These are phyloP conservation scores for Lachnum nothofagi DNA, from an alignment of 2,329 filamentous ascomycete genomes.

Conservation along the genomic window DNA sequence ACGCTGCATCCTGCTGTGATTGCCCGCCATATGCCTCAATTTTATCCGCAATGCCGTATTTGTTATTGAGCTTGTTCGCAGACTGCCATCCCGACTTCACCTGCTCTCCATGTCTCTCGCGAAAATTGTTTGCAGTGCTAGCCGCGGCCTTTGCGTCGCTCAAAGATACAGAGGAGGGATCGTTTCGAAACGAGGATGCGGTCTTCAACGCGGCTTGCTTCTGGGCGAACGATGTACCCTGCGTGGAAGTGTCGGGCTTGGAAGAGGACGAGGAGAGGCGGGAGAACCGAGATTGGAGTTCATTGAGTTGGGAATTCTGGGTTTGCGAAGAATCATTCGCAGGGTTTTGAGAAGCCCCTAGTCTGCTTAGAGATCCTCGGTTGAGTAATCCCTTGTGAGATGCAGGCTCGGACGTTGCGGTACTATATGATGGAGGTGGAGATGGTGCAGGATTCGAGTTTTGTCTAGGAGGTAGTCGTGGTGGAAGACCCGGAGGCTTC, in stretches of 20 bases:
- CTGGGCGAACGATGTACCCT: slow-evolving; percentile 49
- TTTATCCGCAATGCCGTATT: slow-evolving; percentile 32
- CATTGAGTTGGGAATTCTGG: slow-evolving; percentile 27
- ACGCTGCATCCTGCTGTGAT: neutral
- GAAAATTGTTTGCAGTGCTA: slow-evolving; percentile 52
- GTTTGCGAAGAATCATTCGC: slow-evolving; percentile 9
- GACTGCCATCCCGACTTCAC: slow-evolving; percentile 47
- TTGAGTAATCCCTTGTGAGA: slow-evolving; percentile 32
- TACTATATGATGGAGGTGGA: slow-evolving; percentile 36
- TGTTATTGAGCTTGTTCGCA: slow-evolving; percentile 31
- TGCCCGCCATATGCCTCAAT: slow-evolving; percentile 21
- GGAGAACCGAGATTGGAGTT: slow-evolving; percentile 35
- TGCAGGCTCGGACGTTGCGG: slow-evolving; percentile 23
- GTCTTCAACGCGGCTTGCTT: slow-evolving; percentile 51
- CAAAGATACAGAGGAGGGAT: slow-evolving; percentile 47
- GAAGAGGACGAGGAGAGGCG: slow-evolving; percentile 31
- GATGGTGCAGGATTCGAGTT: slow-evolving; percentile 34
- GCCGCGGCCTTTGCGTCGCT: slow-evolving; percentile 47
- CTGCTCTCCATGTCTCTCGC: slow-evolving; percentile 55
- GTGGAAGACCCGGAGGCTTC: slow-evolving; percentile 45
- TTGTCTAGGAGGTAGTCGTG: slow-evolving; percentile 51
- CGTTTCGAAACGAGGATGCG: slow-evolving; percentile 44
- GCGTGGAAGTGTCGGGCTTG: slow-evolving; percentile 29
- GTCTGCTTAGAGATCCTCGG: slow-evolving; percentile 47
- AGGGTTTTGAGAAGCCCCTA: slow-evolving; percentile 46